A percentile compares a stretch with the other conserved stretches of the same genome.
Evolutionary conservation across 306 rosid species (phyloP).

Genomic region (Trichosanthes truncata): DNA sequence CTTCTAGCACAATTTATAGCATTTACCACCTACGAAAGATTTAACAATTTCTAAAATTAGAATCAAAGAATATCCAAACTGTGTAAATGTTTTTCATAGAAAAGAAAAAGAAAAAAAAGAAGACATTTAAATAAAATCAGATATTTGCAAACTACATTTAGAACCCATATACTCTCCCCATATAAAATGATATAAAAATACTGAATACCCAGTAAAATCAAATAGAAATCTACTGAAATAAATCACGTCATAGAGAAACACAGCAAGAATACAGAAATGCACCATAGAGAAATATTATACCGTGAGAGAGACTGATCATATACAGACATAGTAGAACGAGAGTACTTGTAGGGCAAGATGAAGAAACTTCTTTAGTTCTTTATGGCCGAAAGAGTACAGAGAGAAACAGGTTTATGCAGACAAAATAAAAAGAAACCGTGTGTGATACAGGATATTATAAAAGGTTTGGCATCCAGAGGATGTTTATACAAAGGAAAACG

Average conservation of each 20-base stretch:
- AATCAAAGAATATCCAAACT: not conserved
- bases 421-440: not conserved
- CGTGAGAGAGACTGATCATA: not conserved
- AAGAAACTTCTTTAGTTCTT: not conserved
- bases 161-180: not conserved
- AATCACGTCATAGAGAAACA: not conserved
- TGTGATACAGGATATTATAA: not conserved
- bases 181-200: not conserved
- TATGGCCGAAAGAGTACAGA: not conserved
- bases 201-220: not conserved
- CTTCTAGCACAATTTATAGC: conserved; percentile 93
- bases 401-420: not conserved
- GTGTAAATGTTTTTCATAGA: not conserved
- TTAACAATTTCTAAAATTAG: conserved; percentile 6
- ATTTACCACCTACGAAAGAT: conserved; percentile 48
- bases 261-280: not conserved
- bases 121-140: not conserved
- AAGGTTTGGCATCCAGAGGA: not conserved
- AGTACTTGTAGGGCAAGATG: not conserved
- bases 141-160: not conserved
- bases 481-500: not conserved
- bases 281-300: not conserved
- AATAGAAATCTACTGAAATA: not conserved
- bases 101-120: not conserved
- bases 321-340: not conserved